Evolutionary conservation across 371 early-diverging fungal species (phyloP), one percentile per base, ranked within the genome.

Genomic region (Parasitella parasitica): DNA sequence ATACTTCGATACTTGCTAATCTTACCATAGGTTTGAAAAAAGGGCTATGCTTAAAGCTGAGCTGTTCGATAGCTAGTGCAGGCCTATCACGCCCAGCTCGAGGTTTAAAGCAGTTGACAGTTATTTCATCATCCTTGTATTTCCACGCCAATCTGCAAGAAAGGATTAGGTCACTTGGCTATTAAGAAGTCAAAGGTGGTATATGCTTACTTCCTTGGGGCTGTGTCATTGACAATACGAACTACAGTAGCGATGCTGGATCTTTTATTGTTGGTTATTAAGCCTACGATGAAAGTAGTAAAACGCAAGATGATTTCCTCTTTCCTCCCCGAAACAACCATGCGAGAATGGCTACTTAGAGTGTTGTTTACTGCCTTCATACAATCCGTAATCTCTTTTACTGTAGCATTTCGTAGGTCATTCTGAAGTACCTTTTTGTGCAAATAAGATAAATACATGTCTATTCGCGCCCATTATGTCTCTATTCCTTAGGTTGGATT

Each of bases 381-480:
- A 15, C 63, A 51, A 12, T 63, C 63, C 0, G 26, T 35, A 2
- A 68, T 28, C 16, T 68, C 68, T 37, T 52, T 68, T 2, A 63
- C 35, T 0, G 63, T 68, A 0, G 56, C 56, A 12, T 30, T 54
- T 55, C 36, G 22, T 6, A 68, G 63, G 54, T 62, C 63, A 16
- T 35, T 37, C 37, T 54, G 37, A 13, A 64, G 48, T 24, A 20
- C 16, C 57, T 39, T 43, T 9, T 9, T 20, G 37, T 24, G 6
- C 18, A 18, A 97, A 27, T n/a, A n/a, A n/a, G 7, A 28, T 49
- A 2, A 26, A 20, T 26, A 49, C 27, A 98, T 3, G 92, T 98
- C 46, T 22, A 43, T 20, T 43, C 43, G 43, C 43, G 43, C 43
- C 11, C 20, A 43, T 43, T 43, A 22, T 43, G 43, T 32, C 39